Conservation (phyloP, 495 filamentous ascomycete genomes). For the Neurospora sp. region DNA sequence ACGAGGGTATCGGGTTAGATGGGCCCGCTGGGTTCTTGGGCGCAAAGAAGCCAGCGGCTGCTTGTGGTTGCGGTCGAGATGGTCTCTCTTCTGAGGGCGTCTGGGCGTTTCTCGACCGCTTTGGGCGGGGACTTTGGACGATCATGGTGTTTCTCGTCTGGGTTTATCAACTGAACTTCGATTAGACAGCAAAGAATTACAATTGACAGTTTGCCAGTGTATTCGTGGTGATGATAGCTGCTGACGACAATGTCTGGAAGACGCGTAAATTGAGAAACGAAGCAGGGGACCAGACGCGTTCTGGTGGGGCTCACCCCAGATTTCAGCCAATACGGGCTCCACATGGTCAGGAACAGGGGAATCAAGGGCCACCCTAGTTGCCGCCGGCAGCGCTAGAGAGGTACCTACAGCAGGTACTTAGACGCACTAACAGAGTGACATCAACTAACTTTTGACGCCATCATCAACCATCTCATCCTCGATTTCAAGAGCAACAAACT, state of each 20-base stretch:
- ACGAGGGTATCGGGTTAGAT: conserved; percentile 59
- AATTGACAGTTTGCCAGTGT: background rate
- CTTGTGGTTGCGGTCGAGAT: conserved; percentile 18
- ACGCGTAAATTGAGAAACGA: conserved; percentile 23
- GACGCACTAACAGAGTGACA: background rate
- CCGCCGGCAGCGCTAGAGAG: conserved; percentile 5
- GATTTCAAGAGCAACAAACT: too few species aligned
- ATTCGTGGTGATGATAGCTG: background rate
- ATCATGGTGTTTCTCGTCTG: conserved; percentile 13
- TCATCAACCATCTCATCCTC: background rate
- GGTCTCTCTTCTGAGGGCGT: conserved; percentile 11
- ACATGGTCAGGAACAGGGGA: conserved; percentile 2
- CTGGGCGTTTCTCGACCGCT: conserved; percentile 5
- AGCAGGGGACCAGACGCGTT: conserved; percentile 16
- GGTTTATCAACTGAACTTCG: background rate
- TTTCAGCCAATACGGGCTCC: background rate
- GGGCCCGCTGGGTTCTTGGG: conserved; percentile 23
- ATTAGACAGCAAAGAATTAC: background rate
- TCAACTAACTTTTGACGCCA: background rate
- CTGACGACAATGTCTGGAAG: background rate
- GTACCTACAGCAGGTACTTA: background rate
- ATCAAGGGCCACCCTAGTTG: background rate
- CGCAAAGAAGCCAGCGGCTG: conserved; percentile 26
- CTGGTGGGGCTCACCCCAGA: conserved; percentile 14
- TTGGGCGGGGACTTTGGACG: conserved; percentile 18